Evolutionary conservation across 2,329 filamentous ascomycete genomes (phyloP), one percentile per base, ranked within the genome.

Genomic region (Malbranchea zuffiana): DNA sequence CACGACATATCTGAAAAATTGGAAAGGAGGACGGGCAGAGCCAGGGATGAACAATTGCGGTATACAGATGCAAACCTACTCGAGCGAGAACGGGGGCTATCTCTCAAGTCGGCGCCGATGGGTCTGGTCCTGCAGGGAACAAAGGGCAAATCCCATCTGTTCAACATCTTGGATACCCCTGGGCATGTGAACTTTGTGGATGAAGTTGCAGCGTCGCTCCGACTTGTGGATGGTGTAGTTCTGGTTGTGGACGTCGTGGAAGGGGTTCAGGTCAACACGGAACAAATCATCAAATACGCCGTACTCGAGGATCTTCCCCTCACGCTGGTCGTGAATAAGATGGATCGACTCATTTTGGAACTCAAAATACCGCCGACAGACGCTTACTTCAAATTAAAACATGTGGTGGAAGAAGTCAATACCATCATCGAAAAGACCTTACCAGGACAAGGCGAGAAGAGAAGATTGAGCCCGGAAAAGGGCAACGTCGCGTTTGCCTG

Each of bases 131-230:
- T 98, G 39, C 85, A 84, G 51, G 82, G 77, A 48, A 87, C 85
- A 6, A 85, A 82, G 59, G 84, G 85, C 36, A 98, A 98, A 63
- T 96, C 87, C 23, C 87, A 96, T 62, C 71, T 98, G 3, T 66
- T 98, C 63, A 96, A 96, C 61, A 78, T 98, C 38, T 69, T 98
- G 41, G 90, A 98, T 62, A 98, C 90, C 1, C 90, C 90, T 1
- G 90, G 90, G 5, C 90, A 98, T 57, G 90, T 96, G 54, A 95
- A 98, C 60, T 98, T 98, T 57, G 88, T 92, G 27, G 90, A 98
- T 56, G 90, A 98, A 60, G 85, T 98, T 24, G 90, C 90, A 6
- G 79, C 86, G 3, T 81, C 86, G 1, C 67, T 94, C 50, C 77
- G 90, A 27, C 64, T 98, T 35, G 87, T 82, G 3, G 90, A 98